Percentiles rank a stretch among this genome's conserved stretches.
These are phyloP conservation scores for Bipolaris oryzae DNA, from an alignment of 2,329 filamentous ascomycete species.

Conservation along the genomic window DNA sequence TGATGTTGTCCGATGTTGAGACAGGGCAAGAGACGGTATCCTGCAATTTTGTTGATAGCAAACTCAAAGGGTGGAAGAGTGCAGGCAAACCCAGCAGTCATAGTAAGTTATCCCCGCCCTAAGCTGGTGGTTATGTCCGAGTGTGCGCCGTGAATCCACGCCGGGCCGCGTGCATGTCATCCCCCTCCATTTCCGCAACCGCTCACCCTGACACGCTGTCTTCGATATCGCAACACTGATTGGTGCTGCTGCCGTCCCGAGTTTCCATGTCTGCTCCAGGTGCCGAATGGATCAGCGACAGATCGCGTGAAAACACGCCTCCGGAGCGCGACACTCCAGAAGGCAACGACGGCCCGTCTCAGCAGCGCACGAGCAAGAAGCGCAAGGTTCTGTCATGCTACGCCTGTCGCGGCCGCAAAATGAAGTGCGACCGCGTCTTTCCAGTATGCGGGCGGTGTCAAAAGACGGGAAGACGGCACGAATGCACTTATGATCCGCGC, in stretches of 20 bases:
- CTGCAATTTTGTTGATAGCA: not conserved
- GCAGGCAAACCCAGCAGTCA: not conserved
- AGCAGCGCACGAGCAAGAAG: conserved; percentile 51
- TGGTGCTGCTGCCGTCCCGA: not conserved
- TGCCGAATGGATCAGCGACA: conserved; percentile 25
- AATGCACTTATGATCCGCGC: conserved; percentile 51
- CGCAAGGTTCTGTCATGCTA: conserved; percentile 56
- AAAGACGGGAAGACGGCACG: conserved; percentile 51
- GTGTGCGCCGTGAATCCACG: not conserved
- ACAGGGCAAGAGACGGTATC: not conserved
- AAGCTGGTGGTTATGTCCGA: conserved; percentile 4
- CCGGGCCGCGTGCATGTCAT: not conserved
- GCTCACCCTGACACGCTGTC: conserved; percentile 30
- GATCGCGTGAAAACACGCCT: conserved; percentile 42
- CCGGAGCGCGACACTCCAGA: conserved; percentile 34
- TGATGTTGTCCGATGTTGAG: not conserved
- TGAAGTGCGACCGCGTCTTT: conserved; percentile 55
- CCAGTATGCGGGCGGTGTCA: conserved; percentile 54
- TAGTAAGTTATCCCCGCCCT: conserved; percentile 2
- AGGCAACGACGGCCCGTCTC: conserved; percentile 29
- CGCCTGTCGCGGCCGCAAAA: conserved; percentile 54
- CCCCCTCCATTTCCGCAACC: conserved; percentile 25
- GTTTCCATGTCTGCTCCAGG: conserved; percentile 36
- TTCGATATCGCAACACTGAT: conserved; percentile 5
- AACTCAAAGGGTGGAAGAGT: not conserved